Percentiles rank a stretch among this genome's conserved stretches.
phyloP scores from a whole-genome alignment of 2,329 filamentous ascomycete genomes.

The Fusarium dimerum region DNA sequence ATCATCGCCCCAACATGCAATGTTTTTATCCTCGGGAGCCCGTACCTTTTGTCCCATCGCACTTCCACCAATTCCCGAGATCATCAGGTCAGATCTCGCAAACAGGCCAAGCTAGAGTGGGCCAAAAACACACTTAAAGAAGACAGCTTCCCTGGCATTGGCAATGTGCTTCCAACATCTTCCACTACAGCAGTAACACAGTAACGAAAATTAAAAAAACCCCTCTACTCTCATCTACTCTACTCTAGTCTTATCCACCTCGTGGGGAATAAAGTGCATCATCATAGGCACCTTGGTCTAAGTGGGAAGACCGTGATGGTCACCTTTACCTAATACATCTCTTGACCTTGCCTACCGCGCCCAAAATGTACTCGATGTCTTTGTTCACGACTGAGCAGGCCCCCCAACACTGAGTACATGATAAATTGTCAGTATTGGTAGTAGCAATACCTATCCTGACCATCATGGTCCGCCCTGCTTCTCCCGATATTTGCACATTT shows the following conservation, averaged over 20 bases:
- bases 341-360: no score
- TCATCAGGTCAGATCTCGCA: slow-evolving; percentile 3
- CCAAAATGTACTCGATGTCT: no score
- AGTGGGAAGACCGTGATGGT: neutral
- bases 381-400: no score
- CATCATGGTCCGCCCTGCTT: slow-evolving; percentile 15
- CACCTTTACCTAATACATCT: neutral
- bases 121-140: neutral
- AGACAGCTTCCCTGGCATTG: no score
- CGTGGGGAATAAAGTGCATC: neutral
- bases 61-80: slow-evolving; percentile 2
- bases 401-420: no score
- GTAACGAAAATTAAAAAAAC: no score
- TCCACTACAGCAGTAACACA: neutral
- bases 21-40: neutral
- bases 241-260: neutral
- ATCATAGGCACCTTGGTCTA: neutral
- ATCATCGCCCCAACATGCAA: no score
- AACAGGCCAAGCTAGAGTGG: neutral
- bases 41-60: neutral
- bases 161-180: neutral
- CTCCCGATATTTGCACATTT: slow-evolving; percentile 19
- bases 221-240: neutral
- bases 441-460: neutral
- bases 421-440: no score